Percentiles rank a stretch among this genome's conserved stretches.
Evolutionary conservation across 2,329 filamentous ascomycete genomes (phyloP).

Genomic region (Exophiala phaeomuriformis): DNA sequence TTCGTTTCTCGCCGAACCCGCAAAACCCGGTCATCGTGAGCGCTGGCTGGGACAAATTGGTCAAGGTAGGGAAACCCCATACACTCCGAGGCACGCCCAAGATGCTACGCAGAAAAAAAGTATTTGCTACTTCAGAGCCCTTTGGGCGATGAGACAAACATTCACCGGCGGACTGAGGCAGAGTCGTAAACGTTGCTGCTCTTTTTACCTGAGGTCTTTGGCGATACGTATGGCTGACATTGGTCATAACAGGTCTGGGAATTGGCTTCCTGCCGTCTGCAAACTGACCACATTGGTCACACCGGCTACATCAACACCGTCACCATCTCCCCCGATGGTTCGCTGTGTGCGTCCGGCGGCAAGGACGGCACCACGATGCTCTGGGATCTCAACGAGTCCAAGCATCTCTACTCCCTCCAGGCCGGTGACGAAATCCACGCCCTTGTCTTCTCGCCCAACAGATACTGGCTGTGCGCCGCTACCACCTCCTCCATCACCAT

Average conservation of each 20-base stretch:
- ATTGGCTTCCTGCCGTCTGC: conserved; percentile 97
- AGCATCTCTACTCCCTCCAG: conserved; percentile 99
- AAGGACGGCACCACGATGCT: conserved; percentile 99
- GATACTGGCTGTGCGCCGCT: conserved; percentile 99
- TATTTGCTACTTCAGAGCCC: conserved; percentile 99
- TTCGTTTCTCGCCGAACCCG: conserved; percentile 99
- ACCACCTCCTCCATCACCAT: conserved; percentile 98
- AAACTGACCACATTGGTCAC: conserved; percentile 99
- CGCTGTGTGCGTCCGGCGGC: conserved; percentile 96
- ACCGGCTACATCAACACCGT: conserved; percentile 99
- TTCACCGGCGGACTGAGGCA: conserved; percentile 79
- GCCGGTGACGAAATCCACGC: conserved; percentile 99
- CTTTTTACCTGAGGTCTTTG: not conserved
- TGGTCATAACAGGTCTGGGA: conserved; percentile 78
- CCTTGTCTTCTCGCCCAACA: conserved; percentile 99
- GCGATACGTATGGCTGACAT: conserved; percentile 25
- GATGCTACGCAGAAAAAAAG: conserved; percentile 81
- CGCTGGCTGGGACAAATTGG: conserved; percentile 98
- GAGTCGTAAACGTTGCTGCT: not conserved
- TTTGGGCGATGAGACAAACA: conserved; percentile 91
- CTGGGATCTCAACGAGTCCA: conserved; percentile 99
- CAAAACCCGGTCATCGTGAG: conserved; percentile 99
- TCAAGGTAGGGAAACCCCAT: conserved; percentile 71
- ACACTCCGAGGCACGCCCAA: conserved; percentile 43
- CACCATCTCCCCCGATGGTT: conserved; percentile 98